Evolutionary conservation across 192 early-diverging fungal species (phyloP).

Genomic region (Podila minutissima): DNA sequence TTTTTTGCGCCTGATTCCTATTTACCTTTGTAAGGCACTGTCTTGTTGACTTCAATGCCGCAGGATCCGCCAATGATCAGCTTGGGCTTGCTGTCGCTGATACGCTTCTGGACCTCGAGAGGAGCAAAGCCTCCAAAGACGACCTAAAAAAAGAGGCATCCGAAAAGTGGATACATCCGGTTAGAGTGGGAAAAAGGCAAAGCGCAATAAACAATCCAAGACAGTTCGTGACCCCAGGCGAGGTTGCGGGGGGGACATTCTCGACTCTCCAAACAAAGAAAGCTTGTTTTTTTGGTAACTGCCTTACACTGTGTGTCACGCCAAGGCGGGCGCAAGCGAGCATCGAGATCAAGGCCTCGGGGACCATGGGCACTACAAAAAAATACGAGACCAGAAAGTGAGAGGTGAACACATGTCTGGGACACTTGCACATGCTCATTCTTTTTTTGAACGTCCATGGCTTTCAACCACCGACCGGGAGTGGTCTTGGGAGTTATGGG

Average conservation of each 20-base stretch:
- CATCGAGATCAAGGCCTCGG: conserved; percentile 84
- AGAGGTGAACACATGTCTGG: neutral
- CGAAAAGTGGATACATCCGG: neutral
- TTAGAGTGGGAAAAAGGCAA: neutral
- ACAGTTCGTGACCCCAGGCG: neutral
- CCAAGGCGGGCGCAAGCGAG: conserved; percentile 87
- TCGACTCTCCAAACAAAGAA: too few species aligned
- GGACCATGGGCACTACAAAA: conserved; percentile 71
- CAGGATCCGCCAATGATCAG: conserved; percentile 81
- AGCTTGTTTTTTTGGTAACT: neutral
- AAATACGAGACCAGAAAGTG: too few species aligned
- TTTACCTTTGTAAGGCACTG: conserved; percentile 77
- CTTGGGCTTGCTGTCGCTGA: conserved; percentile 80
- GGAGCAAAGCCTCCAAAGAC: conserved; percentile 74
- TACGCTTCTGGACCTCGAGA: conserved; percentile 83
- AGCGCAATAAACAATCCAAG: neutral
- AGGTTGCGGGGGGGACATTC: neutral
- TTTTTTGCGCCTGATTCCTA: too few species aligned
- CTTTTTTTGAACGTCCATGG: neutral
- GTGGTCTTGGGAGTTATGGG: too few species aligned
- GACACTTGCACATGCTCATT: neutral
- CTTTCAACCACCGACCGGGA: too few species aligned
- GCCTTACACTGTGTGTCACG: conserved; percentile 81
- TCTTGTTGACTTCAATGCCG: conserved; percentile 80
- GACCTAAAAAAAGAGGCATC: conserved; percentile 26